Evolutionary conservation across 495 filamentous ascomycete genomes (phyloP).

Genomic region (Daldinia caldariorum): DNA sequence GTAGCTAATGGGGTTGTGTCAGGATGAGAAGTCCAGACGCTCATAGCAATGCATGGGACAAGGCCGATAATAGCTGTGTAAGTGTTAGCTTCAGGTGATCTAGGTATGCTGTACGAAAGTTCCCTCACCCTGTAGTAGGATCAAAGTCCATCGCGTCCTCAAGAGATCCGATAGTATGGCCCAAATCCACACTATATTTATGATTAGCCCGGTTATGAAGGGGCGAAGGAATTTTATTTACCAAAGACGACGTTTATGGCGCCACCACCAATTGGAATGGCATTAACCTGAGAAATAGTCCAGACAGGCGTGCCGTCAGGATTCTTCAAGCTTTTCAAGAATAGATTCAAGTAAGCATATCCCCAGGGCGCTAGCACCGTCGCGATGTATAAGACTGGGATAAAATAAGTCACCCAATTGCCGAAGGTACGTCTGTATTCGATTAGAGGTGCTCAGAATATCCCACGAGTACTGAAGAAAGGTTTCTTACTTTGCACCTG

Average conservation of each 20-base stretch:
- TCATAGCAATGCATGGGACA: slow-evolving; percentile 54
- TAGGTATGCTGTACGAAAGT: too few relatives aligned
- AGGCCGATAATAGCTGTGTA: slow-evolving; percentile 48
- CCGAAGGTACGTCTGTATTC: slow-evolving; percentile 45
- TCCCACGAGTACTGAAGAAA: not conserved
- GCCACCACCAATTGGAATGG: slow-evolving; percentile 51
- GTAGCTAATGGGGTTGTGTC: slow-evolving; percentile 45
- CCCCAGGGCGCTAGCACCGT: slow-evolving; percentile 53
- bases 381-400: slow-evolving; percentile 51
- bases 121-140: slow-evolving; percentile 50
- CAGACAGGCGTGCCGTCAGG: slow-evolving; percentile 50
- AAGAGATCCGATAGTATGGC: slow-evolving; percentile 52
- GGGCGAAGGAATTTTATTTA: slow-evolving; percentile 12
- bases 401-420: slow-evolving; percentile 52
- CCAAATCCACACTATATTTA: slow-evolving; percentile 52
- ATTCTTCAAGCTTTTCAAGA: slow-evolving; percentile 50
- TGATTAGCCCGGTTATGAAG: slow-evolving; percentile 13
- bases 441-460: slow-evolving; percentile 19
- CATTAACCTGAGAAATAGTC: slow-evolving; percentile 51
- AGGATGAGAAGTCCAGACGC: slow-evolving; percentile 50
- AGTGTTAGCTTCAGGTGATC: not conserved
- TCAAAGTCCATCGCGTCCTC: slow-evolving; percentile 50
- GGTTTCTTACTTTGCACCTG: slow-evolving; percentile 44
- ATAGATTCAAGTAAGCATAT: slow-evolving; percentile 55
- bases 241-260: slow-evolving; percentile 52